These are phyloP conservation scores for Ambrosiella beaveri DNA, from an alignment of 2,329 filamentous ascomycete genomes.

Conservation along the genomic window DNA sequence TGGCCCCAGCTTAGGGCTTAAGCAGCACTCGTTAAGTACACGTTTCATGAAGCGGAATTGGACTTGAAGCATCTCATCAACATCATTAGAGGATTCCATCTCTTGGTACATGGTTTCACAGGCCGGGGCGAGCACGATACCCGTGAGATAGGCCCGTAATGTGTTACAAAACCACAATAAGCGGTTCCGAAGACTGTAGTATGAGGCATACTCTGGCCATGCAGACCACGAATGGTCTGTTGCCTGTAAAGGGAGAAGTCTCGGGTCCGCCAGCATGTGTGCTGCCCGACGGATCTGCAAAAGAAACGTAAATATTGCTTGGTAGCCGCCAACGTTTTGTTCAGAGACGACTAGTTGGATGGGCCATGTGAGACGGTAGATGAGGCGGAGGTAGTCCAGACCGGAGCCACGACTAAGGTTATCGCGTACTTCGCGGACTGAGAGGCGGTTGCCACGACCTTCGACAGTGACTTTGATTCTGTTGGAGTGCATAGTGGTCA, in stretches of 20 bases:
- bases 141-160: conserved; percentile 59
- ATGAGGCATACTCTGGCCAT: conserved; percentile 29
- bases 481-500: conserved; percentile 37
- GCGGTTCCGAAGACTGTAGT: conserved; percentile 46
- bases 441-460: conserved; percentile 23
- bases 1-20: conserved; percentile 49
- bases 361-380: conserved; percentile 51
- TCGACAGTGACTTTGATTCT: conserved; percentile 43
- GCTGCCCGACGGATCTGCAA: conserved; percentile 61
- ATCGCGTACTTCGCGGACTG: conserved; percentile 30
- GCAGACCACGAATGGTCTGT: conserved; percentile 11
- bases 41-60: conserved; percentile 47
- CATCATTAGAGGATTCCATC: conserved; percentile 46
- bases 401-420: conserved; percentile 33
- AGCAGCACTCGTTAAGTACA: conserved; percentile 50
- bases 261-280: conserved; percentile 43
- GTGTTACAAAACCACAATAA: conserved; percentile 64
- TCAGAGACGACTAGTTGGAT: conserved; percentile 56
- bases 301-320: conserved; percentile 55
- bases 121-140: conserved; percentile 49
- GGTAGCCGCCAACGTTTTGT: conserved; percentile 47
- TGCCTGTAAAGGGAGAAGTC: conserved; percentile 25
- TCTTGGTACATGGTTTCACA: conserved; percentile 36
- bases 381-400: conserved; percentile 45
- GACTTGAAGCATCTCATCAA: conserved; percentile 62